Percentiles rank a stretch among this genome's conserved stretches.
Conservation (phyloP, 805 yeast species). For the Monosporozyma siamensis region DNA sequence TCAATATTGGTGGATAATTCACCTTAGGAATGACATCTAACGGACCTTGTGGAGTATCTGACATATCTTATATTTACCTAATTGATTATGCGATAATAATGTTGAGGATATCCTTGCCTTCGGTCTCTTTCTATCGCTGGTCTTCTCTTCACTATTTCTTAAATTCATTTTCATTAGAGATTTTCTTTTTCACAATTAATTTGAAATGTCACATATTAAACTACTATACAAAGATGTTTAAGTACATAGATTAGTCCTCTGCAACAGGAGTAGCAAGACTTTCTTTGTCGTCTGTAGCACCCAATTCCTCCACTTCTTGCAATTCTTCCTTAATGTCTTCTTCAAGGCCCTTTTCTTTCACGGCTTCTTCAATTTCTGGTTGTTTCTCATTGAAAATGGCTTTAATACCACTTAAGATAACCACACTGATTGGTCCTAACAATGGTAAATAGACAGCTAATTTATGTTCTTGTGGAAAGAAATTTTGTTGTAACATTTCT, state of each 20-base stretch:
- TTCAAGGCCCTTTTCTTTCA: neutral
- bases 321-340: constrained; percentile 2
- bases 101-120: no score
- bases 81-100: no score
- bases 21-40: constrained; percentile 23
- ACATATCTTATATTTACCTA: no score
- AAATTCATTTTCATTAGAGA: no score
- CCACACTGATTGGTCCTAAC: constrained; percentile 74
- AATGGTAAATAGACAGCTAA: constrained; percentile 89
- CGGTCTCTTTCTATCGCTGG: neutral
- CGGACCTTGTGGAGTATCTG: constrained; percentile 26
- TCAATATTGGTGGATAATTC: constrained; percentile 24
- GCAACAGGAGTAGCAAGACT: neutral
- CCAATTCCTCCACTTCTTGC: constrained; percentile 5
- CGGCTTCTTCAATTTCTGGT: neutral
- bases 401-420: constrained; percentile 43
- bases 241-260: neutral
- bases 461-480: constrained; percentile 92
- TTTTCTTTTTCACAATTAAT: neutral
- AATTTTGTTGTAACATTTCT: constrained; percentile 90
- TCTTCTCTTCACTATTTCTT: no score
- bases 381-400: constrained; percentile 36
- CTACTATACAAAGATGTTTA: neutral
- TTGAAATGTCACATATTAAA: neutral
- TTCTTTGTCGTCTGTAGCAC: constrained; percentile 7